Percentiles rank a stretch among this genome's conserved stretches.
Evolutionary conservation across 257 asterid genomes (phyloP).

Genomic region (Solanum clarkiae): DNA sequence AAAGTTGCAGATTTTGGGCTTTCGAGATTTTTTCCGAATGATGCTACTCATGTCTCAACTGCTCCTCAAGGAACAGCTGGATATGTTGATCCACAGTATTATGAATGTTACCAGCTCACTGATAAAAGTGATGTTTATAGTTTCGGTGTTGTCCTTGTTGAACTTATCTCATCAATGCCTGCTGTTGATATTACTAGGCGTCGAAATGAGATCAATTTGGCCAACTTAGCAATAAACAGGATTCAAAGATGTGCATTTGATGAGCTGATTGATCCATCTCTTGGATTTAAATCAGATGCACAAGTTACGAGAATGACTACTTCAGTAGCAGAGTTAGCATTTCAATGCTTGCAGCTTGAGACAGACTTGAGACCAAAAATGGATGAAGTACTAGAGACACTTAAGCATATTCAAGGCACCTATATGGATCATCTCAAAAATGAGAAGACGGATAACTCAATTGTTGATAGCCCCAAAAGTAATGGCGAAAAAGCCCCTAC

Average conservation of each 20-base stretch:
- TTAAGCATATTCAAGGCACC: constrained; percentile 28
- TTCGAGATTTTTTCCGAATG: constrained; percentile 45
- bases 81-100: constrained; percentile 74
- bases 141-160: constrained; percentile 64
- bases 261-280: constrained; percentile 49
- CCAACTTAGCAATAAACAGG: constrained; percentile 44
- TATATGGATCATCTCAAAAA: neutral
- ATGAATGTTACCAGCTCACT: constrained; percentile 58
- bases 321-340: constrained; percentile 69
- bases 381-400: constrained; percentile 42
- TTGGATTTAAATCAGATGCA: constrained; percentile 33
- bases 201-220: constrained; percentile 58
- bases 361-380: constrained; percentile 65
- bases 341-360: constrained; percentile 54
- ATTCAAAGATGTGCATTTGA: constrained; percentile 51
- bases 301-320: constrained; percentile 55
- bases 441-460: neutral
- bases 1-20: constrained; percentile 85
- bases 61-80: constrained; percentile 91
- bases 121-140: constrained; percentile 75
- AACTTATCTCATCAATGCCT: constrained; percentile 75
- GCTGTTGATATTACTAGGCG: constrained; percentile 63
- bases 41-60: constrained; percentile 67
- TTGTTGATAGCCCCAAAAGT: neutral
- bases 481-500: neutral